phyloP scores from a whole-genome alignment of 805 yeast genomes.

The Hemisphaericaspora nanyangensis region DNA sequence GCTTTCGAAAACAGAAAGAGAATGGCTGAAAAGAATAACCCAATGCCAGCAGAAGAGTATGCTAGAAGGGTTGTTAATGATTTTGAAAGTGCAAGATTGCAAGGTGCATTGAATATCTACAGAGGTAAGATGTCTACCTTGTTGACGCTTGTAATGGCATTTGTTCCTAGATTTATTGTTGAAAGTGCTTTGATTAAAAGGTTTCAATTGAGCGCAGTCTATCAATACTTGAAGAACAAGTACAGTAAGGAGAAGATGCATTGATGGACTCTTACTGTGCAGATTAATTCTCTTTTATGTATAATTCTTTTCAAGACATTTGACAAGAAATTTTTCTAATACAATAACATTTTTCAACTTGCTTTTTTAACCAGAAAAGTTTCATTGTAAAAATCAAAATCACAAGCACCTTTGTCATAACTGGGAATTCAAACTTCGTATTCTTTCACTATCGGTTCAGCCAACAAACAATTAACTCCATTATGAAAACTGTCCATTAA shows the following conservation, averaged over 20 bases:
- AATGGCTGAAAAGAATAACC: slow-evolving; percentile 57
- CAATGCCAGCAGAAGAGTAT: slow-evolving; percentile 57
- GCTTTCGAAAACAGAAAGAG: slow-evolving; percentile 49
- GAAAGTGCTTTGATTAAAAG: slow-evolving; percentile 38
- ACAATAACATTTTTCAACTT: no score
- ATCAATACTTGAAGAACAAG: slow-evolving; percentile 19
- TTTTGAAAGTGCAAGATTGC: slow-evolving; percentile 33
- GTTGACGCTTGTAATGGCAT: slow-evolving; percentile 27
- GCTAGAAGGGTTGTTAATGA: slow-evolving; percentile 55
- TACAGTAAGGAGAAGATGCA: slow-evolving; percentile 11
- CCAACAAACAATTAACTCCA: no score
- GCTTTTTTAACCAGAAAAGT: no score
- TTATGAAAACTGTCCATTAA: no score
- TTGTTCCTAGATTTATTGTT: slow-evolving; percentile 47
- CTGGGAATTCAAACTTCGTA: no score
- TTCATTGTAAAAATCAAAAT: no score
- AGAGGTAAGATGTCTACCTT: slow-evolving; percentile 49
- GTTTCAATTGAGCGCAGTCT: slow-evolving; percentile 26
- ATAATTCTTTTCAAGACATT: no score
- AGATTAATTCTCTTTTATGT: no score
- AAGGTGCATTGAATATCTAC: slow-evolving; percentile 45
- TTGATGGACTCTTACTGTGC: no score
- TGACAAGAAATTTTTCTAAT: no score
- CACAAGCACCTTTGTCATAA: no score
- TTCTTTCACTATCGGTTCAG: no score